phyloP scores from a whole-genome alignment of 225 moss, liverwort and hornwort species.

The Antitrichia curtipendula region DNA sequence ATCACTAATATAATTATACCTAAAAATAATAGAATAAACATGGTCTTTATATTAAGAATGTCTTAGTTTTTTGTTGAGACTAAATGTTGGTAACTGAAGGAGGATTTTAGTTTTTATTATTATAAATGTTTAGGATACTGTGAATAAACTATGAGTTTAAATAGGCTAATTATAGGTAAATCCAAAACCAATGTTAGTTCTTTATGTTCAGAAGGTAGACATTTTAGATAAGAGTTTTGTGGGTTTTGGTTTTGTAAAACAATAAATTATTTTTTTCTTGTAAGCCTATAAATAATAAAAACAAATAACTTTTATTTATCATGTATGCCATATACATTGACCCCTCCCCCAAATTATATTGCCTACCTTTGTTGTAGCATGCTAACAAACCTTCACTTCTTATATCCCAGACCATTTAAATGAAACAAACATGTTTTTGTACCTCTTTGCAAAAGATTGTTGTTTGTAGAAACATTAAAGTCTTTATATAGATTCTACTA shows the following conservation, averaged over 20 bases:
- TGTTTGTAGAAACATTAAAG: background rate
- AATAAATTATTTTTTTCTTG: background rate
- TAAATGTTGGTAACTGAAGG: background rate
- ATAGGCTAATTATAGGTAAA: background rate
- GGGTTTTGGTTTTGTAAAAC: background rate
- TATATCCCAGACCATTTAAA: background rate
- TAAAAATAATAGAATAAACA: background rate
- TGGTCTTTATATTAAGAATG: background rate
- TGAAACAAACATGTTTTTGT: too few relatives aligned
- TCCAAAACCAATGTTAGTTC: background rate
- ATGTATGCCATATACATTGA: background rate
- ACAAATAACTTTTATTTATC: background rate
- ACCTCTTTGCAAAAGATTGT: background rate
- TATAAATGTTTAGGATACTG: background rate
- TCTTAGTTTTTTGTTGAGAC: background rate
- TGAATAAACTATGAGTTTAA: background rate
- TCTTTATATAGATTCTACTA: background rate
- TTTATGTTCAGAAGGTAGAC: rapidly evolving
- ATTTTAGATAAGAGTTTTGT: background rate
- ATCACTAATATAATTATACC: background rate
- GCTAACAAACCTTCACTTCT: too few relatives aligned
- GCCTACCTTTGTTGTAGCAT: too few relatives aligned
- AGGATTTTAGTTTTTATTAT: background rate
- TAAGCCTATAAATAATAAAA: background rate
- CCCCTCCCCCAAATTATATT: too few relatives aligned